Conservation (phyloP, 345 rosid species). For the Acer saccharum region DNA sequence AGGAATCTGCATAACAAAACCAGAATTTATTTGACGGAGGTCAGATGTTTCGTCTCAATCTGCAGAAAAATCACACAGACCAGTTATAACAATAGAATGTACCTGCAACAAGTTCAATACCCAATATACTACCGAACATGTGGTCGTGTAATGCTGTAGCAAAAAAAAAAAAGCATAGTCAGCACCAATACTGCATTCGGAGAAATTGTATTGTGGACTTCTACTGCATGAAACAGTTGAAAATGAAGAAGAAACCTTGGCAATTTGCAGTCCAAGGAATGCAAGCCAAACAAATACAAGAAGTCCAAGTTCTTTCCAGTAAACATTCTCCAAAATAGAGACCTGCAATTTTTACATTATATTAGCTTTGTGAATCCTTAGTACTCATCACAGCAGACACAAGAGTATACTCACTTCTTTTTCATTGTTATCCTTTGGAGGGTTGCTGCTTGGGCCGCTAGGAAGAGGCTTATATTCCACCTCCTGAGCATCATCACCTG, state of each 20-base stretch:
- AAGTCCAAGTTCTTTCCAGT: slow-evolving; percentile 51
- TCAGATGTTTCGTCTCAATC: slow-evolving; percentile 3
- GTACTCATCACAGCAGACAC: slow-evolving; percentile 13
- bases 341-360: slow-evolving; percentile 29
- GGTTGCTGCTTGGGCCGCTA: slow-evolving; percentile 22
- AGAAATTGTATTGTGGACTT: neutral
- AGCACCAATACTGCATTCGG: neutral
- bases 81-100: neutral
- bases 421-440: slow-evolving; percentile 14
- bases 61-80: neutral
- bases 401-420: slow-evolving; percentile 24
- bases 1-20: slow-evolving; percentile 31
- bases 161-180: slow-evolving; percentile 8
- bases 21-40: neutral
- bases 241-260: slow-evolving; percentile 36
- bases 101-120: slow-evolving; percentile 53
- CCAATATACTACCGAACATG: slow-evolving; percentile 53
- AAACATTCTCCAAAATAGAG: slow-evolving; percentile 37
- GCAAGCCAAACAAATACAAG: slow-evolving; percentile 51
- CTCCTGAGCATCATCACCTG: slow-evolving; percentile 28
- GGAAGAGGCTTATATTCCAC: slow-evolving; percentile 37
- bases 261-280: slow-evolving; percentile 47
- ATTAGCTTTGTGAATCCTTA: slow-evolving; percentile 8
- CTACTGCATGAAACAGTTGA: neutral
- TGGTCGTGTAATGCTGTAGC: slow-evolving; percentile 37